A percentile compares a stretch with the other conserved stretches of the same genome.
Evolutionary conservation across 1,284 basidiomycete genomes (phyloP).

Genomic region (Pseudozyma hubeiensis): DNA sequence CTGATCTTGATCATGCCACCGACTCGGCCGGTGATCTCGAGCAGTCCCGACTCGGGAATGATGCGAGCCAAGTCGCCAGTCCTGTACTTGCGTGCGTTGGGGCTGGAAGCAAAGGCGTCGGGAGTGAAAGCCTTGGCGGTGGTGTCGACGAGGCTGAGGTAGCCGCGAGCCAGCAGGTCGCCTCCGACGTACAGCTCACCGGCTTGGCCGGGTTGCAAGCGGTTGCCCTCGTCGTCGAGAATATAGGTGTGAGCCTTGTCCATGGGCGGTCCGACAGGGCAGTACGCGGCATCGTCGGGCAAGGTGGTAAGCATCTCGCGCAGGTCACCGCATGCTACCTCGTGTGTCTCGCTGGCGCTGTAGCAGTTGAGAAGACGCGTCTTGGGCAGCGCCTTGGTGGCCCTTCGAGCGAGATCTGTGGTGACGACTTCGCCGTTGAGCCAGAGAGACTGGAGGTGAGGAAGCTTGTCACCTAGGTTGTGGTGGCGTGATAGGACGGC

Average conservation of each 20-base stretch:
- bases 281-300: conserved; percentile 37
- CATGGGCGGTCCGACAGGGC: conserved; percentile 65
- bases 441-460: conserved; percentile 63
- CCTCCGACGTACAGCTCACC: conserved; percentile 68
- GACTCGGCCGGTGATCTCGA: conserved; percentile 66
- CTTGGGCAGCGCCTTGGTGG: conserved; percentile 62
- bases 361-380: conserved; percentile 65
- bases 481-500: conserved; percentile 63
- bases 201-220: conserved; percentile 49
- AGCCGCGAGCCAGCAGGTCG: conserved; percentile 62
- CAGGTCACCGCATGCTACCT: conserved; percentile 65
- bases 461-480: conserved; percentile 49
- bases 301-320: conserved; percentile 35
- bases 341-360: conserved; percentile 68
- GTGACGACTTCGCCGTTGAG: conserved; percentile 68
- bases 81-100: conserved; percentile 60
- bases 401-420: conserved; percentile 59
- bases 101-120: conserved; percentile 35
- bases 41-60: conserved; percentile 48
- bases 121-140: conserved; percentile 63
- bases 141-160: conserved; percentile 64
- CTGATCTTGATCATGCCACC: conserved; percentile 68
- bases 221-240: conserved; percentile 57
- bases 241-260: conserved; percentile 62
- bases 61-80: conserved; percentile 66